phyloP scores from a whole-genome alignment of 177 flowering plant species.

The Vitis hybrid region DNA sequence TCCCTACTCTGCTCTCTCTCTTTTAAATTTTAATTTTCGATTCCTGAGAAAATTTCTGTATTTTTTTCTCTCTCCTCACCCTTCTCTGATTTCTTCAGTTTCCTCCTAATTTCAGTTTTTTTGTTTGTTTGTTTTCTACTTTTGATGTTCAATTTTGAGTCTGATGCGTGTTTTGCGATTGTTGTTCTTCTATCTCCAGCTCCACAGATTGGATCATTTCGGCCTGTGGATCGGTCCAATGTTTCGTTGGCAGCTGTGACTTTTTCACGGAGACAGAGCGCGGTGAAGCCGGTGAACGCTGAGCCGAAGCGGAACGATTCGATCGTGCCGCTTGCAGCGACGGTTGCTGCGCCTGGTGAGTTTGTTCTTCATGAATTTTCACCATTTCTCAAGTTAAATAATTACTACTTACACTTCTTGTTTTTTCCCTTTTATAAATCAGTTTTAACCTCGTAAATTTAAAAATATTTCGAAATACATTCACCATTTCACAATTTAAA shows the following conservation, averaged over 20 bases:
- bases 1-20: not conserved
- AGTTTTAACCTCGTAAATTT: no score
- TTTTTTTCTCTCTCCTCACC: not conserved
- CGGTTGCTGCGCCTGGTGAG: slow-evolving; percentile 53
- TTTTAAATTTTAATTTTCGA: not conserved
- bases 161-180: no score
- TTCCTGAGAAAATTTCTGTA: not conserved
- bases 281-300: slow-evolving; percentile 48
- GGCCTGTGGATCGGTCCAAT: slow-evolving; percentile 35
- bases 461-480: no score
- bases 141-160: not conserved
- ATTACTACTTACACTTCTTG: no score
- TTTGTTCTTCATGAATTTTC: not conserved
- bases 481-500: no score
- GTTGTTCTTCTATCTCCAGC: slow-evolving; percentile 26
- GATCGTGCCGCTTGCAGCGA: slow-evolving; percentile 53
- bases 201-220: slow-evolving; percentile 32
- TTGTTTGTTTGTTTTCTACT: not conserved
- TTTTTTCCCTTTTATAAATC: no score
- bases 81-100: not conserved
- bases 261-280: slow-evolving; percentile 32
- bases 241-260: slow-evolving; percentile 16
- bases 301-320: slow-evolving; percentile 57
- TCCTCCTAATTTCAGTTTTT: not conserved
- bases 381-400: no score